These are phyloP conservation scores for Aureococcus anophagefferens DNA, from an alignment of 108 stramenopile species.

Conservation along the genomic window DNA sequence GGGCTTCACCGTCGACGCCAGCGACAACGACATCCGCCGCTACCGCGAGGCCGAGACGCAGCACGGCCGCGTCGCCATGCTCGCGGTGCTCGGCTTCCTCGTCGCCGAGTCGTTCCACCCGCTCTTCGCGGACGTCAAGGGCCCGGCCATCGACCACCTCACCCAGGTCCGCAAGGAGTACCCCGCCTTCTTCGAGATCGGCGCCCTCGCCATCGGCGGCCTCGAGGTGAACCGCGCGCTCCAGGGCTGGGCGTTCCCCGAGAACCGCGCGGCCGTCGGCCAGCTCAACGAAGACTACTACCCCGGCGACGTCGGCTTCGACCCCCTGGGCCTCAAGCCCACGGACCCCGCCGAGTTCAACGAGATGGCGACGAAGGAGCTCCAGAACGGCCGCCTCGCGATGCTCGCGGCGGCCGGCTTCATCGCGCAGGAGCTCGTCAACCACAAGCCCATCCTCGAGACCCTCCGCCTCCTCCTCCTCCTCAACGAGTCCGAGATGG, in stretches of 20 bases:
- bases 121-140: constrained; percentile 48
- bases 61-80: constrained; percentile 59
- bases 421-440: neutral
- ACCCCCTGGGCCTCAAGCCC: constrained; percentile 49
- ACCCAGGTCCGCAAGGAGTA: constrained; percentile 46
- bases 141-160: constrained; percentile 81
- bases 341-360: constrained; percentile 28
- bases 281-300: constrained; percentile 42
- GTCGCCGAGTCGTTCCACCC: constrained; percentile 32
- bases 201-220: constrained; percentile 51
- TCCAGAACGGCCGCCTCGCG: no score
- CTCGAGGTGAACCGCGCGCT: constrained; percentile 48
- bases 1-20: neutral
- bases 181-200: constrained; percentile 48
- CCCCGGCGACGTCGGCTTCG: constrained; percentile 54
- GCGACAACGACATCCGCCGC: neutral
- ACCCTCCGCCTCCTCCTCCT: neutral
- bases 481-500: neutral
- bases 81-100: constrained; percentile 29
- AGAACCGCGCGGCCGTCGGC: constrained; percentile 42
- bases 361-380: constrained; percentile 29
- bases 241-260: constrained; percentile 57
- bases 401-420: constrained; percentile 15
- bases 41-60: constrained; percentile 47
- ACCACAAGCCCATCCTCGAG: neutral